These are phyloP conservation scores for Leptodontidium sp. DNA, from an alignment of 2,329 filamentous ascomycete species.

Conservation along the genomic window DNA sequence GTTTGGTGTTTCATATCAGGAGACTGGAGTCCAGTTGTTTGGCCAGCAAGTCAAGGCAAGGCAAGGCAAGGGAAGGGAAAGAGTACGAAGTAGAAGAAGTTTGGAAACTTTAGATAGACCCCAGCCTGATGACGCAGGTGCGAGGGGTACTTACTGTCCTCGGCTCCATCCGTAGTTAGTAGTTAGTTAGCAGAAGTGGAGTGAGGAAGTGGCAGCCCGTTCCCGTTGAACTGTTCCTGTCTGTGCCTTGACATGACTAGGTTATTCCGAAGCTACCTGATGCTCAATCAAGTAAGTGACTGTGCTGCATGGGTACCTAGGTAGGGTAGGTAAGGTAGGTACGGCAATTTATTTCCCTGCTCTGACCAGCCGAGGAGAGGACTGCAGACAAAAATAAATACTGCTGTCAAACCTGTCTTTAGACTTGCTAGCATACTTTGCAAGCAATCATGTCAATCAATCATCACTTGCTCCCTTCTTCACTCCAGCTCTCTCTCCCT, in stretches of 20 bases:
- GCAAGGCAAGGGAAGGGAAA: not conserved
- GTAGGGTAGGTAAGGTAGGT: no score
- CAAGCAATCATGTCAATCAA: no score
- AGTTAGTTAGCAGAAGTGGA: no score
- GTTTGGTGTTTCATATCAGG: constrained; percentile 25
- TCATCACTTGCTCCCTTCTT: no score
- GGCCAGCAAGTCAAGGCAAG: constrained; percentile 5
- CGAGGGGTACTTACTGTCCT: constrained; percentile 15
- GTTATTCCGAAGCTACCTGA: no score
- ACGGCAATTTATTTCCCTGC: not conserved
- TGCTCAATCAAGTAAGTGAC: no score
- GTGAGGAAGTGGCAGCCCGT: no score
- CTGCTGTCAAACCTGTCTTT: not conserved
- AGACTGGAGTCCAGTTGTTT: constrained; percentile 20
- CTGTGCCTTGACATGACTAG: constrained; percentile 8
- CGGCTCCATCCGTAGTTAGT: constrained; percentile 18
- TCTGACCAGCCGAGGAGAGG: not conserved
- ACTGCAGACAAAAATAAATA: not conserved
- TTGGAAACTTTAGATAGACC: not conserved
- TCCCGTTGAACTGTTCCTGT: not conserved
- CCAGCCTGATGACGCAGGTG: constrained; percentile 34
- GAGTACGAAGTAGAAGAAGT: not conserved
- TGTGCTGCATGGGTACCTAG: no score
- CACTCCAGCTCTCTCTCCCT: not conserved
- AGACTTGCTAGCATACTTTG: no score